Base-by-base conservation (phyloP, 2,329 filamentous ascomycete species). In the Aureobasidium sp. region DNA sequence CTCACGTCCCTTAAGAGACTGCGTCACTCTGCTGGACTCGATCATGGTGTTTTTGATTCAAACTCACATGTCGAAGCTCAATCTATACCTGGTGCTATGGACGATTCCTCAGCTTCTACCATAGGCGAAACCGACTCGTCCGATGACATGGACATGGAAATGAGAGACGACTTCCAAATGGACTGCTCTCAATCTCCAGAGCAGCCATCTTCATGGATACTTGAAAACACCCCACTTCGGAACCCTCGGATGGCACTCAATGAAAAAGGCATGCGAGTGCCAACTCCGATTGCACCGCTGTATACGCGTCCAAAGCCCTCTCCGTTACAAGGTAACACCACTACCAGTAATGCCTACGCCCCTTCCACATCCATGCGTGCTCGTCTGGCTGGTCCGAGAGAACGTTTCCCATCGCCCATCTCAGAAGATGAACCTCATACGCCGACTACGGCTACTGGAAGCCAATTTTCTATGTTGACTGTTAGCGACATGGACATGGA, bases 401-500 rank as follows among this genome's bases (percentile, higher is more conserved):
- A 65, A 29, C 54, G 64, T n/a, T 50, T 72, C 1, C 70, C 71
- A 6, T 71, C 71, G 3, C 70, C 71, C 3, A 71, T 73, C 30
- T 70, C 71, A 55, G 71, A 73, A 59, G 69, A 73, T 61, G 71
- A 73, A 53, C 69, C 71, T 14, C 70, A 69, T 4, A 72, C 71
- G 16, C 70, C 64, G 2, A 64, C 64, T 8, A 65, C 64, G 9
- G 71, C 70, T 13, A 69, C 71, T 14, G 71, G 71, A 44, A 72
- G 69, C 9, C 71, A 73, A 57, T 68, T 74, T 25, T 69, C 67
- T 42, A 67, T 73, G 64, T 68, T 74, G 51, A 71, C 64, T 58
- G 70, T 74, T 45, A 71, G 65, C 48, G 72, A 74, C 64, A 68
- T 73, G 47, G 71, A 74, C 45, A 70, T 74, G 66, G 70, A 71